phyloP scores from a whole-genome alignment of 306 rosid genomes.

The Begonia fuchsioides region DNA sequence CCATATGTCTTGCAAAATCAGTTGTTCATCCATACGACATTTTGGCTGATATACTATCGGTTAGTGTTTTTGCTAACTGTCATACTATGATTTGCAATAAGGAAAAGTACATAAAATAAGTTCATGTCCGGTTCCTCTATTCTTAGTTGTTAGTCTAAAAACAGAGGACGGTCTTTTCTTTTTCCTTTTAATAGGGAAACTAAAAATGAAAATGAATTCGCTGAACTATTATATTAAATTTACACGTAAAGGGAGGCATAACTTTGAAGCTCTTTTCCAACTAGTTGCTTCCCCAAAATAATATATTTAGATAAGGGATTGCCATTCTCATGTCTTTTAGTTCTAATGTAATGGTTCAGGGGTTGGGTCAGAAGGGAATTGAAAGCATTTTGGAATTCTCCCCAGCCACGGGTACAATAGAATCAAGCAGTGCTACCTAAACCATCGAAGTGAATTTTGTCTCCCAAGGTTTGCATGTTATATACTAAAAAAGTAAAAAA shows the following conservation, averaged over 20 bases:
- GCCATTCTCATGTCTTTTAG: no score
- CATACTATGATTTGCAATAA: not conserved
- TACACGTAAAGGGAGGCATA: not conserved
- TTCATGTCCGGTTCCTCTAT: not conserved
- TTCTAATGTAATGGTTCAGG: not conserved
- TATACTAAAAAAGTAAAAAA: no score
- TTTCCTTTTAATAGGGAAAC: not conserved
- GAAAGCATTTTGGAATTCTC: slow-evolving; percentile 3
- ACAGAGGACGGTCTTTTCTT: not conserved
- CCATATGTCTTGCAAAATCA: slow-evolving; percentile 10
- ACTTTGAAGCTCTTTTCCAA: not conserved
- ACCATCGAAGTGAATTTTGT: no score
- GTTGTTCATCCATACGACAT: slow-evolving; percentile 5
- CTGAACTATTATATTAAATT: no score
- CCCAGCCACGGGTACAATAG: no score
- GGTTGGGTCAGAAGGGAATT: slow-evolving; percentile 8
- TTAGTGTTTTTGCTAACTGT: slow-evolving; percentile 1
- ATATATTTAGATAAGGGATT: no score
- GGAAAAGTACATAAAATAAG: not conserved
- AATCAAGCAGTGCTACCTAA: no score
- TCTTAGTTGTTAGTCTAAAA: not conserved
- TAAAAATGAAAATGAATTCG: not conserved
- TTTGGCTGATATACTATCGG: slow-evolving; percentile 11
- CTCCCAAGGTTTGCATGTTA: no score
- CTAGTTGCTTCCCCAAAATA: not conserved